Evolutionary conservation across 2,329 filamentous ascomycete species (phyloP).

Genomic region (Graphilbum ipis-grandicollis): DNA sequence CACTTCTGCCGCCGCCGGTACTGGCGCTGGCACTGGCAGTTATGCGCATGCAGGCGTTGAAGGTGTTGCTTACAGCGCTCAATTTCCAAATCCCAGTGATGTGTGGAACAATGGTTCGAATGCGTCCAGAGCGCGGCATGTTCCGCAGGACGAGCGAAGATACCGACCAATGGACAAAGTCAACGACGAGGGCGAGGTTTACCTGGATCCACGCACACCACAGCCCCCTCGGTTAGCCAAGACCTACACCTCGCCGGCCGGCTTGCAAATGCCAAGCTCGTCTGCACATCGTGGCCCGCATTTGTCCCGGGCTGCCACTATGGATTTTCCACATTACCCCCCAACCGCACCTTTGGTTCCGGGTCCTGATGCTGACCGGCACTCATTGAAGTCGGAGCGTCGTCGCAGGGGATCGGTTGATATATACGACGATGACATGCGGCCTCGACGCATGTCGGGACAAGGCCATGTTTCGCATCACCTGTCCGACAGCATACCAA

Average conservation of each 20-base stretch:
- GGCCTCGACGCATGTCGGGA: neutral
- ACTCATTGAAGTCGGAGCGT: constrained; percentile 5
- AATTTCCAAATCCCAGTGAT: constrained; percentile 8
- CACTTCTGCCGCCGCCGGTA: too few species aligned
- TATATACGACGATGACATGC: constrained; percentile 5
- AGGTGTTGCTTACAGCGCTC: constrained; percentile 1
- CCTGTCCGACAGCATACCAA: constrained; percentile 1
- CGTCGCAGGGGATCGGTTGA: constrained; percentile 9
- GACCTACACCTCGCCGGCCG: constrained; percentile 9
- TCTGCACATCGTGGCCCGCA: constrained; percentile 5
- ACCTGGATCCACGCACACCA: constrained; percentile 5
- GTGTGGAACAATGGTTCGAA: constrained; percentile 3
- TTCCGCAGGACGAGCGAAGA: constrained; percentile 10
- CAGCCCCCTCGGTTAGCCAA: constrained; percentile 13
- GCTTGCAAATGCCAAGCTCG: constrained; percentile 8
- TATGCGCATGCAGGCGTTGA: neutral
- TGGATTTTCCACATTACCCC: constrained; percentile 6
- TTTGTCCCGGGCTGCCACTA: constrained; percentile 8
- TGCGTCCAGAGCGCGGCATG: constrained; percentile 1
- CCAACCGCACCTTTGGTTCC: constrained; percentile 5
- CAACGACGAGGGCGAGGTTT: neutral
- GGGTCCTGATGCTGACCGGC: constrained; percentile 2
- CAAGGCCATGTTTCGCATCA: constrained; percentile 2
- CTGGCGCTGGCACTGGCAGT: too few species aligned
- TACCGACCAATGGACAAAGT: constrained; percentile 1